Base-by-base conservation (phyloP, 2,329 filamentous ascomycete species). In the Cladophialophora immunda region DNA sequence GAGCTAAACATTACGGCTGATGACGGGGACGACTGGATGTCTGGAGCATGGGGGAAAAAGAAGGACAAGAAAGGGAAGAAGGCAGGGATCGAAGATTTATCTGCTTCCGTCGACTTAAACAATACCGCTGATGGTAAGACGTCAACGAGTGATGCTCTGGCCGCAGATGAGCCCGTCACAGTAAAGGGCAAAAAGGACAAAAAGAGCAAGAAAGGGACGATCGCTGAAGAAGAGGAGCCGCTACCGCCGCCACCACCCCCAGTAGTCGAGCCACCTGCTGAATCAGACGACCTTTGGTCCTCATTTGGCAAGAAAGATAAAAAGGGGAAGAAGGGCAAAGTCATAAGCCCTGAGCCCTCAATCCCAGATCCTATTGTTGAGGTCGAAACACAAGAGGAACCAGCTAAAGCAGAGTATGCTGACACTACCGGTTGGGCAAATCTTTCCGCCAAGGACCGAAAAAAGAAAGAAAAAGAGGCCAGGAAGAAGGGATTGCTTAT, bases 401-500 rank as follows among this genome's bases (percentile, higher is more conserved):
- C 71, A 63, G 59, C 69, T 64, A 67, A 71, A 58, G 67, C 68
- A 54, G 54, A 60, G 15, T 38, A 62, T 50, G 66, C 62, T 56
- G 66, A 68, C 50, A 68, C 58, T 32, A 65, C 68, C 75, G 71
- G 78, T 73, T 78, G 75, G 75, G 76, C 66, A 1, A 67, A 69
- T 22, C 59, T 77, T 7, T 74, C 73, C 22, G 74, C 69, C 6
- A 69, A 71, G 55, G 69, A 71, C 19, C 60, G 64, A 11, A 70
- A 67, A 67, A 82, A 81, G 72, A 81, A 79, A 59, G 78, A 81
- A 73, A 84, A 83, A 74, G 85, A 86, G 75, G 81, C 80, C 64
- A 83, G 82, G 47, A 64, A 54, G 27, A 67, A 68, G 47, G 68
- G 64, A 15, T 61, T 70, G 41, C 32, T 64, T 0, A 67, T 70